Evolutionary conservation across 306 rosid species (phyloP).

Genomic region (Canavalia ensiformis): DNA sequence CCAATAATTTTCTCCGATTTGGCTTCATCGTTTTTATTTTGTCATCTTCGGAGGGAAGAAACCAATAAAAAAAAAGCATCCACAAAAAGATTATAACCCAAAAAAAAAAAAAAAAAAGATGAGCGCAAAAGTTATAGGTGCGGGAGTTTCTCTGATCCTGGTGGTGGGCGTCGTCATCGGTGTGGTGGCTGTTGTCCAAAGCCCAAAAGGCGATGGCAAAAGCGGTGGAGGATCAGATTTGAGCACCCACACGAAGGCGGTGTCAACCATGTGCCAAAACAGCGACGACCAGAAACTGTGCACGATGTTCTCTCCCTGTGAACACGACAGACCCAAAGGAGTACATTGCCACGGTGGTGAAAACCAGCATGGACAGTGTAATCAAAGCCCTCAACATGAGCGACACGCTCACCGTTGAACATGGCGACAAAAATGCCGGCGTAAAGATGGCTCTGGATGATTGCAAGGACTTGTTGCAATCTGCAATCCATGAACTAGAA

Average conservation of each 20-base stretch:
- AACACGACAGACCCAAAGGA: slow-evolving; percentile 53
- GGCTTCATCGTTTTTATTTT: too few species aligned
- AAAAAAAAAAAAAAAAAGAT: too few species aligned
- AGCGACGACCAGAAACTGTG: slow-evolving; percentile 54
- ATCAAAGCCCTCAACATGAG: slow-evolving; percentile 60
- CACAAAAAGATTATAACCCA: too few species aligned
- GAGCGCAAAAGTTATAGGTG: too few species aligned
- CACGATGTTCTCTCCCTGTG: slow-evolving; percentile 35
- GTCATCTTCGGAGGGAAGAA: too few species aligned
- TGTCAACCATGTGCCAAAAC: slow-evolving; percentile 34
- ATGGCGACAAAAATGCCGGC: not conserved
- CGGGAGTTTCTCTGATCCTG: too few species aligned
- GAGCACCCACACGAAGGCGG: slow-evolving; percentile 74
- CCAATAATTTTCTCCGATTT: too few species aligned
- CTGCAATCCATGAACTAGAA: slow-evolving; percentile 56
- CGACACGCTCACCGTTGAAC: slow-evolving; percentile 45
- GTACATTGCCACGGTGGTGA: slow-evolving; percentile 47
- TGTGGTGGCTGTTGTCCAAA: too few species aligned
- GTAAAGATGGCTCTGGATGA: slow-evolving; percentile 61
- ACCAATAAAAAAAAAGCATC: too few species aligned
- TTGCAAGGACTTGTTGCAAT: slow-evolving; percentile 68
- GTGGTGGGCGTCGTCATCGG: too few species aligned
- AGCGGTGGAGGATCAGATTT: too few species aligned
- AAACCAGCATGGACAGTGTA: slow-evolving; percentile 48
- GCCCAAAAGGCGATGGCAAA: too few species aligned